A percentile compares a stretch with the other conserved stretches of the same genome.
Evolutionary conservation across 345 rosid species (phyloP).

Genomic region (Eucalyptus sp.): DNA sequence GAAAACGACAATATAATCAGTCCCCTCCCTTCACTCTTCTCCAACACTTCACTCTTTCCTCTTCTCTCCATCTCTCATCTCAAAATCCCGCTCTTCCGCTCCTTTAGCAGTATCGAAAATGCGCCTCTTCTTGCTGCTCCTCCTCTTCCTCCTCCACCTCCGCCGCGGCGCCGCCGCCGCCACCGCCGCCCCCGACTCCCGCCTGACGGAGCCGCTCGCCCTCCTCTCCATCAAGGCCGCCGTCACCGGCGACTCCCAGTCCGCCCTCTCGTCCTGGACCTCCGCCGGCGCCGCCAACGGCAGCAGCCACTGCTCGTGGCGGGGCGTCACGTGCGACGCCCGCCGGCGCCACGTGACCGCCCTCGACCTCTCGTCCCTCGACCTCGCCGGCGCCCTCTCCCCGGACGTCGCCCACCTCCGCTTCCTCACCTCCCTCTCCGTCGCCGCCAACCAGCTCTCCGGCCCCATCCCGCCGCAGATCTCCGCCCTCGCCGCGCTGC

Average conservation of each 20-base stretch:
- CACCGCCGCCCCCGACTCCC: background rate
- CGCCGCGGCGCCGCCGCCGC: constrained; percentile 21
- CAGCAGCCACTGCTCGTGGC: constrained; percentile 44
- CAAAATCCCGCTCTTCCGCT: background rate
- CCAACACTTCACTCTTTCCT: background rate
- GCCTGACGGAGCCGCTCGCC: constrained; percentile 46
- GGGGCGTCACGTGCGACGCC: constrained; percentile 59
- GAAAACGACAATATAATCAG: background rate
- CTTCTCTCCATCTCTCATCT: background rate
- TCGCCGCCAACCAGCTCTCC: constrained; percentile 43
- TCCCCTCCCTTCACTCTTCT: background rate
- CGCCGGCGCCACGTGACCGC: constrained; percentile 43
- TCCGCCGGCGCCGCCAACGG: background rate
- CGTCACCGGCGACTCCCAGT: constrained; percentile 39
- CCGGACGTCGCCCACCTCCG: constrained; percentile 45
- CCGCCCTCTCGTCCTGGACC: constrained; percentile 59
- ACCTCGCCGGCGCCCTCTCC: constrained; percentile 66
- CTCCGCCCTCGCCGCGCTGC: constrained; percentile 42
- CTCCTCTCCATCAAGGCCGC: constrained; percentile 59
- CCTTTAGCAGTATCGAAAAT: background rate
- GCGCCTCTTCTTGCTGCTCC: constrained; percentile 10
- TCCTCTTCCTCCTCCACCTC: constrained; percentile 13
- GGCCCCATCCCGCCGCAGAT: constrained; percentile 66
- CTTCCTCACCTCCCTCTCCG: constrained; percentile 45
- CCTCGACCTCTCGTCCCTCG: constrained; percentile 50